Evolutionary conservation across 2,329 filamentous ascomycete species (phyloP), one percentile per base, ranked within the genome.

Genomic region (Colletotrichum shisoi): DNA sequence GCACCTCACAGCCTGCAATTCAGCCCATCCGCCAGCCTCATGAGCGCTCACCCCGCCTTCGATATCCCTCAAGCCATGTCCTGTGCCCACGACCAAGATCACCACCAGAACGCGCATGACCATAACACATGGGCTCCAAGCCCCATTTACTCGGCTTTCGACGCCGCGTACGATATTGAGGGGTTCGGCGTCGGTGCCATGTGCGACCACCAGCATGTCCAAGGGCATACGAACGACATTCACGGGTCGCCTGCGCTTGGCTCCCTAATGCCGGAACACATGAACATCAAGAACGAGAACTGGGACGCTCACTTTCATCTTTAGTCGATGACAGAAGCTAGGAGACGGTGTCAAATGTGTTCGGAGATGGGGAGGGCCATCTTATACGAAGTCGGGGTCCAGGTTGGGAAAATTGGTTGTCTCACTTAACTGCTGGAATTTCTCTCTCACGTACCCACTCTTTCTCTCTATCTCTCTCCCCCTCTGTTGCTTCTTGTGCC

Each of bases 111-210:
- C 3, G 53, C 70, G 52, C 73, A 74, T 31, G 76, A 77, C 0
- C 72, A 72, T 21, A 57, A 60, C 31, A 71, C 74, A 15, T 79
- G 77, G 77, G 60, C 71, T 4, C 73, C 71, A n/a, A 73, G 70
- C 31, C 76, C 76, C 8, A 72, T 77, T 19, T 80, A 79, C 65
- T 76, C 79, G 45, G 74, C 79, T 11, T 83, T 81, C 64, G 78
- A 81, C 5, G 72, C 76, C 21, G 75, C 78, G 9, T 82, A 79
- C 64, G 77, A 80, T 31, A 71, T 81, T 9, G 60, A 70, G 61
- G 76, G 76, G 27, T 74, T 73, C 58, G 81, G 78, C 62, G 72
- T 73, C n/a, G 42, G 72, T n/a, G 69, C 72, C 45, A 63, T 73
- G 56, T 76, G 73, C 71, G 70, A 75, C 57, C 65, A 75, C 27